A percentile compares a stretch with the other conserved stretches of the same genome.
Conservation (phyloP, 306 rosid species). For the Cucumis cinereus region DNA sequence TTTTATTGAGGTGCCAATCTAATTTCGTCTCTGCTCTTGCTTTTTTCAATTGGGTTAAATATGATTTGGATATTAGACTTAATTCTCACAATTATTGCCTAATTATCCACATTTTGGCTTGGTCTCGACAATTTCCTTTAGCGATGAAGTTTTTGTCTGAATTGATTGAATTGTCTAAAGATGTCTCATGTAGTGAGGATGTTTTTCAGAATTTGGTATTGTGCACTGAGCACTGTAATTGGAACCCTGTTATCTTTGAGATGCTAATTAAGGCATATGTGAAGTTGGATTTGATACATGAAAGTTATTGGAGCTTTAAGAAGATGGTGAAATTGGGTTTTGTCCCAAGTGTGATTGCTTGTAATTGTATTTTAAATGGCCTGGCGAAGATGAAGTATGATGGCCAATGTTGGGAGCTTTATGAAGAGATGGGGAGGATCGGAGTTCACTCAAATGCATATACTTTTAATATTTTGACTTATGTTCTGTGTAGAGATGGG, state of each 20-base stretch:
- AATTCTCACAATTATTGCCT: slow-evolving; percentile 47
- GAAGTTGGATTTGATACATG: slow-evolving; percentile 47
- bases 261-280: slow-evolving; percentile 80
- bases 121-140: slow-evolving; percentile 42
- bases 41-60: slow-evolving; percentile 63
- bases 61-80: slow-evolving; percentile 39
- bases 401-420: slow-evolving; percentile 65
- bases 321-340: slow-evolving; percentile 38
- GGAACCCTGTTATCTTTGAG: slow-evolving; percentile 61
- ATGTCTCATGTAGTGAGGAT: slow-evolving; percentile 22
- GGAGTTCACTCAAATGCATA: slow-evolving; percentile 64
- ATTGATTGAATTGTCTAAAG: slow-evolving; percentile 32
- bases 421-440: slow-evolving; percentile 74
- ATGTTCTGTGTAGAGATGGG: slow-evolving; percentile 55
- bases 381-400: slow-evolving; percentile 35
- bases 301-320: slow-evolving; percentile 47
- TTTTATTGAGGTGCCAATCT: slow-evolving; percentile 69
- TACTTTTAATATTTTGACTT: slow-evolving; percentile 67
- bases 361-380: slow-evolving; percentile 56
- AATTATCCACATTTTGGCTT: slow-evolving; percentile 45
- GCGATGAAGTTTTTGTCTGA: slow-evolving; percentile 57
- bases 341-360: slow-evolving; percentile 54
- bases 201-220: slow-evolving; percentile 32
- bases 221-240: slow-evolving; percentile 59
- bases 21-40: slow-evolving; percentile 50